These are phyloP conservation scores for Avena sativa DNA, from an alignment of 176 grass and related monocot species.

Conservation along the genomic window DNA sequence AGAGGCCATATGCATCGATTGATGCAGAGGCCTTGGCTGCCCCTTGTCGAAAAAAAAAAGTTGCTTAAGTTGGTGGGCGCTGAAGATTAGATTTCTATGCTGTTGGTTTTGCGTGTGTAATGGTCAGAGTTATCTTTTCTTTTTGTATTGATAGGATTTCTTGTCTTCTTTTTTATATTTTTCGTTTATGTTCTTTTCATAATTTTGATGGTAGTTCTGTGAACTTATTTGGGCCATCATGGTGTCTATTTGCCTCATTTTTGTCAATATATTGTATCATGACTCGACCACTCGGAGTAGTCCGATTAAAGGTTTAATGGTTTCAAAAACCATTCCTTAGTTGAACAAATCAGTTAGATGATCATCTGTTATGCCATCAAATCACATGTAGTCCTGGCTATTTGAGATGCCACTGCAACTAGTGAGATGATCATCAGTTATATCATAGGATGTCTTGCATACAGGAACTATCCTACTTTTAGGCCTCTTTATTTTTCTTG, in stretches of 20 bases:
- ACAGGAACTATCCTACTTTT: background rate
- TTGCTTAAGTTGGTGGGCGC: background rate
- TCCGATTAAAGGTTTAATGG: background rate
- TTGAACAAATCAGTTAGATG: background rate
- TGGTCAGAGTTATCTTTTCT: background rate
- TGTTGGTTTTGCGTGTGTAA: background rate
- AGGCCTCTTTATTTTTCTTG: constrained; percentile 21
- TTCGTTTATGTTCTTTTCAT: background rate
- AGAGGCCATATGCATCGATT: too few relatives aligned
- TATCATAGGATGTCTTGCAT: background rate
- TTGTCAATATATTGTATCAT: background rate
- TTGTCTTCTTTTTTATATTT: background rate
- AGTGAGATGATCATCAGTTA: background rate
- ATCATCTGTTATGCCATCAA: background rate
- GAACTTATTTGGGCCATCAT: background rate
- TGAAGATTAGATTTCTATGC: background rate
- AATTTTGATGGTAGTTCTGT: background rate
- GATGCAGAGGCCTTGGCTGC: too few relatives aligned
- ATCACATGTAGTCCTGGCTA: too few relatives aligned
- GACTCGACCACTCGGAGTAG: background rate
- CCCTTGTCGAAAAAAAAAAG: too few relatives aligned
- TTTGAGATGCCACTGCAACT: too few relatives aligned
- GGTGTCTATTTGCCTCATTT: background rate
- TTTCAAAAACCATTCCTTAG: background rate
- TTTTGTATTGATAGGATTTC: background rate